Evolutionary conservation across 1,139 yeast genomes (phyloP).

Genomic region (Taiozyma sp.): DNA sequence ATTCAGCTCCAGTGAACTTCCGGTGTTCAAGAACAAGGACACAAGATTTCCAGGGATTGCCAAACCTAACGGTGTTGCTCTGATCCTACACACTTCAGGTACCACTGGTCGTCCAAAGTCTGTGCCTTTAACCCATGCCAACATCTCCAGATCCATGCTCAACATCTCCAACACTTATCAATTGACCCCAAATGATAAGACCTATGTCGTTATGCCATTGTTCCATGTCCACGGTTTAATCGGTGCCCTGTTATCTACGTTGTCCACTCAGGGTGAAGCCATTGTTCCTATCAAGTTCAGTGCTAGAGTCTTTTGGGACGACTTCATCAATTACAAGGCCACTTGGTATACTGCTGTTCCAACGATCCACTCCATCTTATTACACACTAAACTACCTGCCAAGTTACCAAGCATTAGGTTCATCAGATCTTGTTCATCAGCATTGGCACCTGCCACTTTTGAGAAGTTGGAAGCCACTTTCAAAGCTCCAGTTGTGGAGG

Average conservation of each 20-base stretch:
- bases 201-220: conserved; percentile 67
- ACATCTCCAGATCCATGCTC: conserved; percentile 51
- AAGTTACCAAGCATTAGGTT: conserved; percentile 52
- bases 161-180: conserved; percentile 56
- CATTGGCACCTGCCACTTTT: conserved; percentile 61
- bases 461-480: conserved; percentile 48
- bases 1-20: conserved; percentile 23
- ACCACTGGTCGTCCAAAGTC: conserved; percentile 73
- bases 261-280: conserved; percentile 55
- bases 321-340: conserved; percentile 43
- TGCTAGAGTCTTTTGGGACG: conserved; percentile 54
- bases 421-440: conserved; percentile 64
- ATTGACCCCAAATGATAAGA: conserved; percentile 40
- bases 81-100: conserved; percentile 66
- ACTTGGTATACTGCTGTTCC: conserved; percentile 76
- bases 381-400: conserved; percentile 44
- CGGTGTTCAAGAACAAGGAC: conserved; percentile 27
- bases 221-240: conserved; percentile 71
- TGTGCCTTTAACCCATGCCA: conserved; percentile 60
- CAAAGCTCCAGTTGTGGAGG: conserved; percentile 64
- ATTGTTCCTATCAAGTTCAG: conserved; percentile 55
- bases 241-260: conserved; percentile 56
- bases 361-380: conserved; percentile 60
- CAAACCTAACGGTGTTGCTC: conserved; percentile 46
- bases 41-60: conserved; percentile 37